phyloP scores from a whole-genome alignment of 306 rosid genomes.

The Quercus alba region DNA sequence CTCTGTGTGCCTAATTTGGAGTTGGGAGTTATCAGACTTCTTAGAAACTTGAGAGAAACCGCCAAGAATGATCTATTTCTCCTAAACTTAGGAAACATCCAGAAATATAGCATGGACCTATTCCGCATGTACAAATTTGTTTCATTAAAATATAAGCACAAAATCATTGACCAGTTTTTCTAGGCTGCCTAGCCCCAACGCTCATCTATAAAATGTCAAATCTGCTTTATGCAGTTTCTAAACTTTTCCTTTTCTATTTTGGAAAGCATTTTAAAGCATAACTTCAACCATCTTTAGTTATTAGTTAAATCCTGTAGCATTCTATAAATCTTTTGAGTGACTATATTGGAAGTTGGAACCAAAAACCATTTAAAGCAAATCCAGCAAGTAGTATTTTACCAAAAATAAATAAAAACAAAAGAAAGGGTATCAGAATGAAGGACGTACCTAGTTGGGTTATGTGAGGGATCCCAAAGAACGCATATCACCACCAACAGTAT shows the following conservation, averaged over 20 bases:
- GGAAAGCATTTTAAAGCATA: neutral
- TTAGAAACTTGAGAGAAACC: neutral
- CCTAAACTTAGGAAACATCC: neutral
- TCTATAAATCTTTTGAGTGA: neutral
- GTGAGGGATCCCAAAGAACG: slow-evolving; percentile 74
- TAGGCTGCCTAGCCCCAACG: neutral
- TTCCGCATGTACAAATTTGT: too few species aligned
- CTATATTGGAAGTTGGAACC: neutral
- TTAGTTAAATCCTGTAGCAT: neutral
- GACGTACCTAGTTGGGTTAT: slow-evolving; percentile 65
- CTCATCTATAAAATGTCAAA: neutral
- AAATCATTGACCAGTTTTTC: neutral
- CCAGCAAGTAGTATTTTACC: neutral
- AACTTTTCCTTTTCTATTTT: too few species aligned
- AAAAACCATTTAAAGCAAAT: neutral
- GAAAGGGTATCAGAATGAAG: neutral
- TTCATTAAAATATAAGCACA: too few species aligned
- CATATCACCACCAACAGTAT: slow-evolving; percentile 54
- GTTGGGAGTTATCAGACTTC: neutral
- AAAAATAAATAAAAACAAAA: neutral
- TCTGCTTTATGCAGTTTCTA: neutral
- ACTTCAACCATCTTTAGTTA: neutral
- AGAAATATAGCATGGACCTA: neutral
- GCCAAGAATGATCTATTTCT: neutral
- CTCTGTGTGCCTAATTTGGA: neutral